phyloP scores from a whole-genome alignment of 2,329 filamentous ascomycete species.

The Albophoma yamanashiensis region DNA sequence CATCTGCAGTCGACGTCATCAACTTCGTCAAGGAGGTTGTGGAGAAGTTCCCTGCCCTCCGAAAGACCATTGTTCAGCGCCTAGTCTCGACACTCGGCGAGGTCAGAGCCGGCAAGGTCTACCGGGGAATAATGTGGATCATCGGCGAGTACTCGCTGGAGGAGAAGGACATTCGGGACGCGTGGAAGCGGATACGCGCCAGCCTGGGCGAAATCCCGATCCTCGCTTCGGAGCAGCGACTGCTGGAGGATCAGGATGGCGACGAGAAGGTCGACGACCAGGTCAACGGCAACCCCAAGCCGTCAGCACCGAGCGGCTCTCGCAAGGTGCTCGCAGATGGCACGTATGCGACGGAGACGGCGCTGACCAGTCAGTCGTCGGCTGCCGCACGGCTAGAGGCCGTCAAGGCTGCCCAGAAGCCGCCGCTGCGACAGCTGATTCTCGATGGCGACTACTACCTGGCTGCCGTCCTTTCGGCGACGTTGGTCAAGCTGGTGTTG shows the following conservation, averaged over 20 bases:
- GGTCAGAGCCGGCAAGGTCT: slow-evolving; percentile 93
- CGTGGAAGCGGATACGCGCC: slow-evolving; percentile 90
- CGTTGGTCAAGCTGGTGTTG: slow-evolving; percentile 95
- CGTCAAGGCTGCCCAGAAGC: slow-evolving; percentile 94
- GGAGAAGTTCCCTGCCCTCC: slow-evolving; percentile 89
- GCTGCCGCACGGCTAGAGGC: slow-evolving; percentile 87
- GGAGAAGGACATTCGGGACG: slow-evolving; percentile 86
- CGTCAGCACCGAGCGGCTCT: slow-evolving; percentile 68
- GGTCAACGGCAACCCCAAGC: slow-evolving; percentile 70
- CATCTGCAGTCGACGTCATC: slow-evolving; percentile 93
- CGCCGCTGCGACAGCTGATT: slow-evolving; percentile 86
- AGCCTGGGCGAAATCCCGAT: slow-evolving; percentile 97
- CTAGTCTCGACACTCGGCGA: slow-evolving; percentile 85
- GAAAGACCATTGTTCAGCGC: slow-evolving; percentile 76
- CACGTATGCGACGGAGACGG: slow-evolving; percentile 94
- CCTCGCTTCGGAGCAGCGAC: slow-evolving; percentile 82
- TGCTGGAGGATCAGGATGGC: slow-evolving; percentile 76
- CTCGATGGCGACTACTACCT: slow-evolving; percentile 97
- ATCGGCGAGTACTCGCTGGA: slow-evolving; percentile 94
- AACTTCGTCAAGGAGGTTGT: slow-evolving; percentile 98
- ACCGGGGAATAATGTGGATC: slow-evolving; percentile 93
- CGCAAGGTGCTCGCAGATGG: slow-evolving; percentile 90
- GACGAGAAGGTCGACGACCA: slow-evolving; percentile 55
- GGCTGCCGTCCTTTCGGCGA: slow-evolving; percentile 88
- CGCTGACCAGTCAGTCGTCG: slow-evolving; percentile 84